Base-by-base conservation (phyloP, 2,329 filamentous ascomycete species). In the Sclerotinia borealis region DNA sequence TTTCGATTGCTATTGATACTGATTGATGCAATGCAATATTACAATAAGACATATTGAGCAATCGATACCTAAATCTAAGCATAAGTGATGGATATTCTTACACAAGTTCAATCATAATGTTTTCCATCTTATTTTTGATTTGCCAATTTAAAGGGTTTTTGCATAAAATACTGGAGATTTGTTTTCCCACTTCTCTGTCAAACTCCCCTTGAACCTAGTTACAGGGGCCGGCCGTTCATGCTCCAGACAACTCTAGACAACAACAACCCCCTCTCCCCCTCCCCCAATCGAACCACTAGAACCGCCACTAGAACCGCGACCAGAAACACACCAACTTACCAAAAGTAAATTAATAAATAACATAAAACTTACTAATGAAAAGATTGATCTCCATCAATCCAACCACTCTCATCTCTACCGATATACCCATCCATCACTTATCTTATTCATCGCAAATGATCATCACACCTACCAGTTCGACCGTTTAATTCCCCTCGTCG, bases 311-410 rank as follows among this genome's bases (percentile, higher is more conserved):
- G n/a, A n/a, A n/a, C n/a, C n/a, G n/a, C n/a, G n/a, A n/a, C n/a
- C n/a, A n/a, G 9, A 39, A 39, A 9, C 37, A n/a, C n/a, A 31
- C 15, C 54, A 19, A 19, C n/a, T n/a, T 34, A 4, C 54, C 39
- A 25, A 47, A 58, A 59, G 41, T n/a, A 48, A 48, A 59, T 47
- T 59, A 59, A 34, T n/a, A n/a, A n/a, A n/a, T n/a, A n/a, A n/a
- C n/a, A n/a, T n/a, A n/a, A n/a, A n/a, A n/a, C n/a, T 48, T 48
- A 13, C 22, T 47, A 34, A 54, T 37, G n/a, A 59, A 25, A 25
- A 59, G 41, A 59, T 49, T 49, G 41, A 59, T 59, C 55, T 49
- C 29, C 55, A 59, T 59, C 41, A 49, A 59, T 37, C 11, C 55
- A 27, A 19, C 39, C 22, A 22, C 25, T 29, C 27, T 34, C 54